A percentile compares a stretch with the other conserved stretches of the same genome.
Evolutionary conservation across 1,139 yeast genomes (phyloP).

Genomic region (Nakaseomyces kungkrabaensis): DNA sequence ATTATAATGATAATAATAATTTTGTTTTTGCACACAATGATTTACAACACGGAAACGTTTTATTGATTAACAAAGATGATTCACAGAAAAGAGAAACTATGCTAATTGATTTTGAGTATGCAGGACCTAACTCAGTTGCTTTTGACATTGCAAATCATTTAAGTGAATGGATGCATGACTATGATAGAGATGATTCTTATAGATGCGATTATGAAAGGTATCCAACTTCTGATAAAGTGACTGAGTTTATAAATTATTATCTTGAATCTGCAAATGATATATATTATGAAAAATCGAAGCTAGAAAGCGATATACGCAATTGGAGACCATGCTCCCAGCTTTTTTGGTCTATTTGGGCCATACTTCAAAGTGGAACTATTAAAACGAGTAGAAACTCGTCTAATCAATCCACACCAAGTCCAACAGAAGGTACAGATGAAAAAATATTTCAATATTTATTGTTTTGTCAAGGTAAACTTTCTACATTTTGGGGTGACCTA

Average conservation of each 20-base stretch:
- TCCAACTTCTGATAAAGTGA: constrained; percentile 58
- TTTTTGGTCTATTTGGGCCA: constrained; percentile 88
- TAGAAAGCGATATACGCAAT: constrained; percentile 52
- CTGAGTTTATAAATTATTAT: constrained; percentile 61
- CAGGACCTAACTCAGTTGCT: constrained; percentile 82
- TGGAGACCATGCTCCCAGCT: constrained; percentile 79
- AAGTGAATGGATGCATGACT: constrained; percentile 93
- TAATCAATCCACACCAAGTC: constrained; percentile 2
- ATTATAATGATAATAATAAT: constrained; percentile 28
- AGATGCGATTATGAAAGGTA: constrained; percentile 49
- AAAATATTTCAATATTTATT: constrained; percentile 60
- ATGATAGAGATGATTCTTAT: constrained; percentile 47
- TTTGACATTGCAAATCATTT: constrained; percentile 82
- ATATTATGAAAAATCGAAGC: constrained; percentile 34
- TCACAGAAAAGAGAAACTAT: constrained; percentile 55
- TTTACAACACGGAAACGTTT: constrained; percentile 86
- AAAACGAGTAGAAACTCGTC: not conserved
- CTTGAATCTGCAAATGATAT: constrained; percentile 29
- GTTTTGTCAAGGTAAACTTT: constrained; percentile 66
- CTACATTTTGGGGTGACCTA: constrained; percentile 65
- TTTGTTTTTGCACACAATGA: constrained; percentile 86
- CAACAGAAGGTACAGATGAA: constrained; percentile 25
- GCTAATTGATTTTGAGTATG: constrained; percentile 91
- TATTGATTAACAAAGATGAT: constrained; percentile 37
- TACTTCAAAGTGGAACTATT: constrained; percentile 52